phyloP scores from a whole-genome alignment of 2,329 filamentous ascomycete species.

The Cladorrhinum sp. region DNA sequence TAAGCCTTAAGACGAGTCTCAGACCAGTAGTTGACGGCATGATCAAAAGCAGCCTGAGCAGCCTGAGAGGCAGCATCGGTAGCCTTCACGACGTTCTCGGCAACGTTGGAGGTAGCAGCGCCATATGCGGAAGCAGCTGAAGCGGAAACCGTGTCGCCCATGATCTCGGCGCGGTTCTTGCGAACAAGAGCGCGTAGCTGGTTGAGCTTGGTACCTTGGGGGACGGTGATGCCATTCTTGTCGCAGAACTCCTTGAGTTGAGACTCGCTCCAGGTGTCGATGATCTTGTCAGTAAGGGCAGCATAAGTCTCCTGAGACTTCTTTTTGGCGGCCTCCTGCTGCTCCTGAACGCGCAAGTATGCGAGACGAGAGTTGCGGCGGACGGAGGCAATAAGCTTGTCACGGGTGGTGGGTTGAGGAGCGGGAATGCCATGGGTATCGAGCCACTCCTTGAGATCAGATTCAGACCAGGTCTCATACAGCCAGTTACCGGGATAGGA shows the following conservation, averaged over 20 bases:
- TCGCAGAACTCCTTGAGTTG: conserved; percentile 91
- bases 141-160: conserved; percentile 60
- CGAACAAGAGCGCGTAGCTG: conserved; percentile 87
- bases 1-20: conserved; percentile 75
- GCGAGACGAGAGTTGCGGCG: conserved; percentile 87
- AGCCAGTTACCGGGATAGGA: conserved; percentile 95
- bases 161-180: conserved; percentile 73
- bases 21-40: conserved; percentile 63
- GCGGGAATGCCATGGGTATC: conserved; percentile 82
- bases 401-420: conserved; percentile 79
- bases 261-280: conserved; percentile 85
- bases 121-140: conserved; percentile 62
- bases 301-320: conserved; percentile 68
- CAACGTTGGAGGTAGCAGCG: conserved; percentile 70
- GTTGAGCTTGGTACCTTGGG: conserved; percentile 86
- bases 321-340: conserved; percentile 58
- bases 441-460: conserved; percentile 90
- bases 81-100: conserved; percentile 73
- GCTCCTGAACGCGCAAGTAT: conserved; percentile 63
- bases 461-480: conserved; percentile 87
- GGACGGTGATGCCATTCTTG: conserved; percentile 81
- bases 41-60: conserved; percentile 64
- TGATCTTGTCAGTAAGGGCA: conserved; percentile 75
- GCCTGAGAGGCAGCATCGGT: conserved; percentile 65
- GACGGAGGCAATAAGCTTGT: conserved; percentile 83